A percentile compares a stretch with the other conserved stretches of the same genome.
Evolutionary conservation across 129 eudicot species (phyloP).

Genomic region (Artemisia argyi): DNA sequence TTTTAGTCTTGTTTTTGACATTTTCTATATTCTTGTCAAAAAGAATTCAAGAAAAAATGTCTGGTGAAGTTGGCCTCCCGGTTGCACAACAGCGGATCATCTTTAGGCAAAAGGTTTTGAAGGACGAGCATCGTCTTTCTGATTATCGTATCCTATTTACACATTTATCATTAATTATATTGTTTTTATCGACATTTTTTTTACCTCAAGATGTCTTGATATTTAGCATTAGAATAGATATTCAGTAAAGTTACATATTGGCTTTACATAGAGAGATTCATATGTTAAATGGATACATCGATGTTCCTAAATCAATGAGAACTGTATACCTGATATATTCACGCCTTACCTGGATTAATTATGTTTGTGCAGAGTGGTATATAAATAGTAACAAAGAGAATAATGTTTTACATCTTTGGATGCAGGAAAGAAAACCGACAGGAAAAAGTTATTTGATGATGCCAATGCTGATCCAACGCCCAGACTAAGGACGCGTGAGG

Average conservation of each 20-base stretch:
- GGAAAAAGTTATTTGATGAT: too few species aligned
- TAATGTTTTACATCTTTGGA: too few species aligned
- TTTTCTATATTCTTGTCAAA: slow-evolving; percentile 5
- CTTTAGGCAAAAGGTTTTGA: slow-evolving; percentile 92
- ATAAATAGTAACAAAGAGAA: too few species aligned
- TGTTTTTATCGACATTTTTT: neutral
- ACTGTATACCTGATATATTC: too few species aligned
- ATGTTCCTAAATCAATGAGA: too few species aligned
- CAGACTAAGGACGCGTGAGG: too few species aligned
- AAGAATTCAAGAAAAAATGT: slow-evolving; percentile 75
- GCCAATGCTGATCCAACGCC: too few species aligned
- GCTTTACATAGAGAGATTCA: too few species aligned
- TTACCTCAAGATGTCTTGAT: neutral
- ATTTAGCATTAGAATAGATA: neutral
- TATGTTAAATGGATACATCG: neutral
- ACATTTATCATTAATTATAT: neutral
- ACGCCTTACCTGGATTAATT: too few species aligned
- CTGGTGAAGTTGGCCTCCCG: slow-evolving; percentile 73
- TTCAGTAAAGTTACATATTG: neutral
- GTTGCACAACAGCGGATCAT: slow-evolving; percentile 87
- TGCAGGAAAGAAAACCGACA: too few species aligned
- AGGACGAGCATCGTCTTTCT: slow-evolving; percentile 77
- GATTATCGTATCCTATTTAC: slow-evolving; percentile 83
- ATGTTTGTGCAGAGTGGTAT: too few species aligned
- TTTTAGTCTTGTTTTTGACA: neutral